Conservation (phyloP, 805 yeast species). For the Saccharomycopsis fibuligera region DNA sequence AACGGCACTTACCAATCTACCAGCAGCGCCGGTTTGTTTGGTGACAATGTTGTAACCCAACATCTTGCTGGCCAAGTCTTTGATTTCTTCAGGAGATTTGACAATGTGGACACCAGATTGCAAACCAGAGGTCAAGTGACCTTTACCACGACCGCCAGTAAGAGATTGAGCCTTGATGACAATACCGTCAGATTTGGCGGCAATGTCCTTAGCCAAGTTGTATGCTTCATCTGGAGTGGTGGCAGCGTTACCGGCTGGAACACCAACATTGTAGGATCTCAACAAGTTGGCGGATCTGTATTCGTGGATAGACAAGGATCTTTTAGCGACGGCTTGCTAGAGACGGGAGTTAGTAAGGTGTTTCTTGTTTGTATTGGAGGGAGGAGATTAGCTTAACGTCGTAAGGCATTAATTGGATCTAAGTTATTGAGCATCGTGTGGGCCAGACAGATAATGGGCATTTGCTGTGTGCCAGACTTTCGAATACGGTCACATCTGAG, state of each 20-base stretch:
- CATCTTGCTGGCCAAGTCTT: conserved; percentile 82
- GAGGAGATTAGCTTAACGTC: too few species aligned
- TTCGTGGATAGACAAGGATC: conserved; percentile 90
- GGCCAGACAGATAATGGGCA: background rate
- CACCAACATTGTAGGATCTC: conserved; percentile 77
- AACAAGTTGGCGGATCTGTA: conserved; percentile 89
- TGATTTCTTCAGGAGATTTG: conserved; percentile 78
- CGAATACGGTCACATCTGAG: background rate
- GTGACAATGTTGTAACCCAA: conserved; percentile 89
- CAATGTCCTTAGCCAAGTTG: conserved; percentile 68
- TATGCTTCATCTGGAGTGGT: conserved; percentile 84
- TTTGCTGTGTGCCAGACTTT: too few species aligned
- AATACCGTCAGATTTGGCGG: conserved; percentile 59
- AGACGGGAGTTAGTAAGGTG: too few species aligned
- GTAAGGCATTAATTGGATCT: too few species aligned
- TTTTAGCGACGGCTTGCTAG: conserved; percentile 29
- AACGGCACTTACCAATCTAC: conserved; percentile 95
- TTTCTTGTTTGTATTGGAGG: too few species aligned
- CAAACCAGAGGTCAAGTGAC: conserved; percentile 91
- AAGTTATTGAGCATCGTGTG: background rate
- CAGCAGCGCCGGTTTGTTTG: conserved; percentile 96
- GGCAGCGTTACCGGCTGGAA: conserved; percentile 89
- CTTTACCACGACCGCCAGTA: conserved; percentile 99
- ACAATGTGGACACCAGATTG: conserved; percentile 95
- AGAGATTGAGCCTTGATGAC: conserved; percentile 98